phyloP scores from a whole-genome alignment of 169 alveolate genomes.

The Plasmodium reichenowi region DNA sequence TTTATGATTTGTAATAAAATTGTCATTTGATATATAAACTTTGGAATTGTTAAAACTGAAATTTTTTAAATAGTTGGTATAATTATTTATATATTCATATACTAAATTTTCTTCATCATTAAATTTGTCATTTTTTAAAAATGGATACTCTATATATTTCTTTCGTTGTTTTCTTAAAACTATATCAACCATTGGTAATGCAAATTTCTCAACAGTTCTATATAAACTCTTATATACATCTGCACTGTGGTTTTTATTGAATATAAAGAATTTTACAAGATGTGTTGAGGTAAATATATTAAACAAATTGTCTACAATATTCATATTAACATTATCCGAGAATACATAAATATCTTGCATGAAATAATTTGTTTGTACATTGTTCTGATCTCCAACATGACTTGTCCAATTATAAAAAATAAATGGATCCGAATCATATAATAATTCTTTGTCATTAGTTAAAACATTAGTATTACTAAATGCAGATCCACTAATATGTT shows the following conservation, averaged over 20 bases:
- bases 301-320: conserved; percentile 21
- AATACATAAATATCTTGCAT: conserved; percentile 19
- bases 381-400: conserved; percentile 39
- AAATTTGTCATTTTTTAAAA: conserved; percentile 6
- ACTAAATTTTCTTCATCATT: conserved; percentile 12
- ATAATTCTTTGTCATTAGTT: conserved; percentile 3
- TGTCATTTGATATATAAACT: not conserved
- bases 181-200: conserved; percentile 15
- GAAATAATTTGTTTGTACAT: not conserved
- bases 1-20: conserved; percentile 7
- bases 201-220: conserved; percentile 27
- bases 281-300: conserved; percentile 27
- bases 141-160: conserved; percentile 13
- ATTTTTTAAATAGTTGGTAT: conserved; percentile 38
- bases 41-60: conserved; percentile 12
- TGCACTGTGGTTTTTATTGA: conserved; percentile 4
- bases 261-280: conserved; percentile 52
- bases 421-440: conserved; percentile 50
- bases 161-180: conserved; percentile 8
- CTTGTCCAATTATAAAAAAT: conserved; percentile 67
- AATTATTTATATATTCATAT: conserved; percentile 47
- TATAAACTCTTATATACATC: conserved; percentile 10
- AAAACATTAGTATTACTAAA: conserved; percentile 17
- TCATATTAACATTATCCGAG: conserved; percentile 56
- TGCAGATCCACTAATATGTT: conserved; percentile 15